Evolutionary conservation across 208 protist species (phyloP).

Genomic region (Wallacemonas rigidus): DNA sequence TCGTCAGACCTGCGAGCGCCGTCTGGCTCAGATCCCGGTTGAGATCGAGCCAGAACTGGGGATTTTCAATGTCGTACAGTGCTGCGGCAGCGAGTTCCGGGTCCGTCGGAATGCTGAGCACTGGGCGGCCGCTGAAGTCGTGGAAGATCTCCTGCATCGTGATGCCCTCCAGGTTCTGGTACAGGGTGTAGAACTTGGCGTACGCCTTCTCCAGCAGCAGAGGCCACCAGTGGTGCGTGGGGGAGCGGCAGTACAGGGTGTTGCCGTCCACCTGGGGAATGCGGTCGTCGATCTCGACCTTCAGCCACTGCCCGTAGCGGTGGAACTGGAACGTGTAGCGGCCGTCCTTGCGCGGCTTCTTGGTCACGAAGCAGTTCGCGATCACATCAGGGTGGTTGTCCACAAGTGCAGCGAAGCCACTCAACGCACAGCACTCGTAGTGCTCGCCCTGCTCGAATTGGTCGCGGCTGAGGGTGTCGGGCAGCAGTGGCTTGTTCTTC

Average conservation of each 20-base stretch:
- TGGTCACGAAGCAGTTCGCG: slow-evolving; percentile 55
- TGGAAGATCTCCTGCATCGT: slow-evolving; percentile 51
- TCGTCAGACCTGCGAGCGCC: slow-evolving; percentile 51
- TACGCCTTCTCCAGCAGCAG: slow-evolving; percentile 83
- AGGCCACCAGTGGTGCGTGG: slow-evolving; percentile 68
- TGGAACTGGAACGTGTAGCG: slow-evolving; percentile 76
- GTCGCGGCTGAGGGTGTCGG: slow-evolving; percentile 45
- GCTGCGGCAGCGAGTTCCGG: slow-evolving; percentile 35
- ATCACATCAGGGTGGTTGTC: slow-evolving; percentile 55
- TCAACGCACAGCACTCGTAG: slow-evolving; percentile 58
- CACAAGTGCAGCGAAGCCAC: slow-evolving; percentile 44
- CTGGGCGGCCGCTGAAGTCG: slow-evolving; percentile 62
- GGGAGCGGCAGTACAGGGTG: slow-evolving; percentile 58
- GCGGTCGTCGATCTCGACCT: slow-evolving; percentile 74
- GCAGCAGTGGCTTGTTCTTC: slow-evolving; percentile 59
- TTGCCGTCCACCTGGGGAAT: slow-evolving; percentile 46
- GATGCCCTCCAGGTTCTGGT: slow-evolving; percentile 48
- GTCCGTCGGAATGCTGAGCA: slow-evolving; percentile 51
- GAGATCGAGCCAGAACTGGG: slow-evolving; percentile 62
- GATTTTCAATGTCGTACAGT: slow-evolving; percentile 57
- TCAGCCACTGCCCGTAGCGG: slow-evolving; percentile 61
- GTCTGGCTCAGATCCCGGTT: slow-evolving; percentile 35
- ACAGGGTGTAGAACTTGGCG: slow-evolving; percentile 78
- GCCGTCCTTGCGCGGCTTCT: slow-evolving; percentile 54
- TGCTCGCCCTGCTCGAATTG: slow-evolving; percentile 60